phyloP scores from a whole-genome alignment of 768 basidiomycete genomes.

The Pisolithus tinctorius region DNA sequence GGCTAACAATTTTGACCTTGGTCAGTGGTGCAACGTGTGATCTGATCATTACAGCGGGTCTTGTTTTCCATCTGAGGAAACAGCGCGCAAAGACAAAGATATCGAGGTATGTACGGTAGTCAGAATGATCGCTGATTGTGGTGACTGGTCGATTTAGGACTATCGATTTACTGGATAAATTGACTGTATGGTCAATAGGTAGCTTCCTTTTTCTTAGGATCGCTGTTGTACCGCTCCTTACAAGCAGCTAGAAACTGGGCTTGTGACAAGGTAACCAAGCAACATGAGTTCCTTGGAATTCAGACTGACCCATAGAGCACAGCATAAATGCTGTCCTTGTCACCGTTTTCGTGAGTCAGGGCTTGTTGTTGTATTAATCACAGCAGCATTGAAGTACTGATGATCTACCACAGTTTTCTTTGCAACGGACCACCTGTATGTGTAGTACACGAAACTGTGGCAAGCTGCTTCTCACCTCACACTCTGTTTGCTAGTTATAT shows the following conservation, averaged over 20 bases:
- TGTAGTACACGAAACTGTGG: too few species aligned
- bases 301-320: too few species aligned
- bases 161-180: not conserved
- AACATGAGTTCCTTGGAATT: too few species aligned
- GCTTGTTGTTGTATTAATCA: not conserved
- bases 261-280: not conserved
- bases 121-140: not conserved
- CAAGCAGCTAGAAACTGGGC: not conserved
- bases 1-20: constrained; percentile 3
- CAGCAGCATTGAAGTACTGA: not conserved
- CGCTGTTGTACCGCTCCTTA: too few species aligned
- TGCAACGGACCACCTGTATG: not conserved
- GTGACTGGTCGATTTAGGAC: not conserved
- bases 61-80: constrained; percentile 3
- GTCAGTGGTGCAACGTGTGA: constrained; percentile 3
- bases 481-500: constrained; percentile 1
- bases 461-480: not conserved
- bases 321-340: constrained; percentile 5
- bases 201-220: not conserved
- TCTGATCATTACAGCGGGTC: constrained; percentile 1
- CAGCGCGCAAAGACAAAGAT: not conserved
- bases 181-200: not conserved
- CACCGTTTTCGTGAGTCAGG: constrained; percentile 1
- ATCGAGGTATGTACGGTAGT: not conserved
- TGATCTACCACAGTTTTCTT: not conserved